Percentiles rank a stretch among this genome's conserved stretches.
phyloP scores from a whole-genome alignment of 2,329 filamentous ascomycete species.

The Fonsecaea pugnacius region DNA sequence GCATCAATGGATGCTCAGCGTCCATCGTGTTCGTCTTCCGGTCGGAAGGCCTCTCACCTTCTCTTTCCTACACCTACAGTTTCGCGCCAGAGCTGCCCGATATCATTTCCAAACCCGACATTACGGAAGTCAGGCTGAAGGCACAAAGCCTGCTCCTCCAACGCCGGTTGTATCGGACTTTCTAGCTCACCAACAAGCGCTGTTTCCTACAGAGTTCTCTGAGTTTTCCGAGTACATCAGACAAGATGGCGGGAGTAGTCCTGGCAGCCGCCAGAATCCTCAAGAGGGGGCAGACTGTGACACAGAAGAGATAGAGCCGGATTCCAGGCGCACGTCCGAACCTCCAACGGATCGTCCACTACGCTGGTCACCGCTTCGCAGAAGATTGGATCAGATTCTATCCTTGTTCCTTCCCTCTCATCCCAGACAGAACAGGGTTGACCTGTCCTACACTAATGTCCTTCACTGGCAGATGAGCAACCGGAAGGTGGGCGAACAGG shows the following conservation, averaged over 20 bases:
- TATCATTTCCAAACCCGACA: neutral
- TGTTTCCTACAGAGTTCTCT: constrained; percentile 15
- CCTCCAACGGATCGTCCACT: neutral
- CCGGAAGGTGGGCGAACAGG: constrained; percentile 4
- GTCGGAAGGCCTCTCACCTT: neutral
- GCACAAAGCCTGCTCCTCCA: neutral
- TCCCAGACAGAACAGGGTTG: constrained; percentile 20
- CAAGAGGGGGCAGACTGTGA: neutral
- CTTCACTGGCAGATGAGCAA: constrained; percentile 20
- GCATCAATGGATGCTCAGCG: constrained; percentile 33
- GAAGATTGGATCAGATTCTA: constrained; percentile 14
- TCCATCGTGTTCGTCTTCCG: constrained; percentile 15
- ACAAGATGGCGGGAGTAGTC: neutral
- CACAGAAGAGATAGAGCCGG: neutral
- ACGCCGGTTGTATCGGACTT: neutral
- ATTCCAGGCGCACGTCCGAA: neutral
- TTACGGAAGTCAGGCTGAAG: neutral
- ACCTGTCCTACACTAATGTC: constrained; percentile 27
- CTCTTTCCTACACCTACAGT: neutral
- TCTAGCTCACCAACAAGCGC: constrained; percentile 8
- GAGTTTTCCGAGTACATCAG: constrained; percentile 14
- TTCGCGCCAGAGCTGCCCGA: neutral
- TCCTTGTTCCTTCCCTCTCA: constrained; percentile 27
- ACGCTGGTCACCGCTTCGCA: constrained; percentile 1
- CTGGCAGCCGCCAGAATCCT: neutral